Evolutionary conservation across 2,329 filamentous ascomycete genomes (phyloP).

Genomic region (Monilinia fructigena): DNA sequence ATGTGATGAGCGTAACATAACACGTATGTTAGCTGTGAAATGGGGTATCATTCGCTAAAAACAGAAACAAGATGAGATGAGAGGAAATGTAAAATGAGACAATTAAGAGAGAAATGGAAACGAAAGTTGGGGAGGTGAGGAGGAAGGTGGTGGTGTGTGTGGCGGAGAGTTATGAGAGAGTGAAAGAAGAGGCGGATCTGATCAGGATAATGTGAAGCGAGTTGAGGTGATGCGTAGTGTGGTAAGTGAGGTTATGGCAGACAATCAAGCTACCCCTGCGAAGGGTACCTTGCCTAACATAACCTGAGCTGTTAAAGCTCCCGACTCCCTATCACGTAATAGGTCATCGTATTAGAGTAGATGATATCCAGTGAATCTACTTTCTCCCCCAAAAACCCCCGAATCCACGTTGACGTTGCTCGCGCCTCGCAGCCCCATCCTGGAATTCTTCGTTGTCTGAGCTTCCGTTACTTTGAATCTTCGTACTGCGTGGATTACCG

Average conservation of each 20-base stretch:
- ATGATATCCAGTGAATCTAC: conserved; percentile 22
- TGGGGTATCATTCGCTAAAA: conserved; percentile 51
- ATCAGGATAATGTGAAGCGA: background rate
- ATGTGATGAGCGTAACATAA: conserved; percentile 46
- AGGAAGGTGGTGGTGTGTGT: background rate
- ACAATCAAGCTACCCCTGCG: conserved; percentile 31
- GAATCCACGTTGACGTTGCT: conserved; percentile 59
- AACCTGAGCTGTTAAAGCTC: conserved; percentile 34
- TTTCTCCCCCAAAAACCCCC: conserved; percentile 42
- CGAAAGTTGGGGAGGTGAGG: background rate
- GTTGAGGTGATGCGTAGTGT: background rate
- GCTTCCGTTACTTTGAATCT: conserved; percentile 43
- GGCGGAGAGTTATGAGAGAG: background rate
- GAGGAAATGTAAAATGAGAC: conserved; percentile 22
- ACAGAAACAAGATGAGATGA: conserved; percentile 23
- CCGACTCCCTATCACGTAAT: background rate
- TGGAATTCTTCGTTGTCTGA: conserved; percentile 47
- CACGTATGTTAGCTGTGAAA: conserved; percentile 41
- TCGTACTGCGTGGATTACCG: conserved; percentile 53
- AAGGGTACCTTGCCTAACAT: background rate
- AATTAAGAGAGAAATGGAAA: conserved; percentile 24
- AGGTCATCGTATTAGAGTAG: background rate
- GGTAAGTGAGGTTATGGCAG: background rate
- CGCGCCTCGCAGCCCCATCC: conserved; percentile 61
- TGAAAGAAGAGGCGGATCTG: background rate